Base-by-base conservation (phyloP, 208 protist species). In the Crithidia expoeki region DNA sequence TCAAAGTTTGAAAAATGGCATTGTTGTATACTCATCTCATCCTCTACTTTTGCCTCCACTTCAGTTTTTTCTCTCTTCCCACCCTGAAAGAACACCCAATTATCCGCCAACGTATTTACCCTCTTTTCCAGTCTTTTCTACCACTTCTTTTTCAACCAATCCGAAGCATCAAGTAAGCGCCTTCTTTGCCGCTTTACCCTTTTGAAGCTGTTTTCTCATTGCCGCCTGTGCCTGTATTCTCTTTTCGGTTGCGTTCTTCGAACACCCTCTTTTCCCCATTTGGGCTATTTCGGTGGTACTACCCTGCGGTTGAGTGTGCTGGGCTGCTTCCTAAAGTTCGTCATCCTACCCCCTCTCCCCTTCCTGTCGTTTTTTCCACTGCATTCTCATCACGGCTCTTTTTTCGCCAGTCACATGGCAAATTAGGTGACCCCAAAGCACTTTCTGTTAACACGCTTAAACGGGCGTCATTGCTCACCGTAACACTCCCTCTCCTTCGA, bases 281-380 rank as follows among this genome's bases (percentile, higher is more conserved):
- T n/a, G n/a, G n/a, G n/a, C n/a, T n/a, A n/a, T n/a, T n/a, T n/a
- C n/a, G n/a, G n/a, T n/a, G n/a, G n/a, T 47, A 47, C n/a, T 47
- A 17, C n/a, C 42, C 2, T n/a, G 42, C 36, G 16, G 42, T 47
- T 47, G 16, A 4, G 12, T 47, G 12, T 47, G n/a, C 9, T 47
- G n/a, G n/a, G 14, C 16, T n/a, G 42, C n/a, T 47, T n/a, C n/a
- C 9, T 40, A 14, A 40, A 40, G 36, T 40, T 40, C 36, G 36
- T 40, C 36, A 5, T 40, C 12, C 36, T 40, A 40, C 36, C 36
- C 36, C 36, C 36, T 40, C 36, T 40, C 38, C 30, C 60, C 33
- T 27, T 28, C 27, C 60, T 53, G 3, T 53, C 49, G 60, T 64
- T 53, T 57, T 27, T 52, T 76, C 72, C 32, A 64, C 50, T 76